Conservation (phyloP, 73 alveolate species). For the Paramecium octaurelia region DNA sequence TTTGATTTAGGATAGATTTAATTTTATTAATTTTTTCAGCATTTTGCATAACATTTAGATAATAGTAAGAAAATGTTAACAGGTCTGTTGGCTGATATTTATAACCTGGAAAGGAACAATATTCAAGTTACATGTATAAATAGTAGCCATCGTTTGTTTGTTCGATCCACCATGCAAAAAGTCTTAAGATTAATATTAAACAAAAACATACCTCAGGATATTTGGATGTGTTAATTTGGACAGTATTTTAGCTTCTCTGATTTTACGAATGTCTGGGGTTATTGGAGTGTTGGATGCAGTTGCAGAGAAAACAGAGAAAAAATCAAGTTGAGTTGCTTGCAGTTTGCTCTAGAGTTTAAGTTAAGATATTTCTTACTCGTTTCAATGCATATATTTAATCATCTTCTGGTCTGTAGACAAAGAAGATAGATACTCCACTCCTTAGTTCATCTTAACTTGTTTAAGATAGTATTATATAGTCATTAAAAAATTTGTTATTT, state of each 20-base stretch:
- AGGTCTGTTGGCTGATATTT: constrained; percentile 36
- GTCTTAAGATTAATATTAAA: not conserved
- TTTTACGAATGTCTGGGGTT: constrained; percentile 17
- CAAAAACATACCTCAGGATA: not conserved
- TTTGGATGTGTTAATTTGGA: constrained; percentile 44
- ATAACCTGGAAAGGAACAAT: constrained; percentile 48
- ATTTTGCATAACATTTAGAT: constrained; percentile 10
- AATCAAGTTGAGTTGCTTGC: not conserved
- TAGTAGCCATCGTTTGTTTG: not conserved
- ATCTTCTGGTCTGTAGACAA: constrained; percentile 34
- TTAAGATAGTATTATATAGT: not conserved
- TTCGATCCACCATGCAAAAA: constrained; percentile 48
- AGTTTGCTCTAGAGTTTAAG: not conserved
- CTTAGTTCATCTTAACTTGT: constrained; percentile 33
- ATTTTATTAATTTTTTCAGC: not conserved
- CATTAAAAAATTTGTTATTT: constrained; percentile 25
- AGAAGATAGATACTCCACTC: constrained; percentile 37
- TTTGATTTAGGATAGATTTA: constrained; percentile 11
- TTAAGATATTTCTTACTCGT: not conserved
- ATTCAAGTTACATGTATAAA: constrained; percentile 39
- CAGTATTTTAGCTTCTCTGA: constrained; percentile 43
- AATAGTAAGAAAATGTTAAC: constrained; percentile 29
- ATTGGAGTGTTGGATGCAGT: not conserved
- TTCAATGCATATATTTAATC: constrained; percentile 32
- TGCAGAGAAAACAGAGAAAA: not conserved